These are phyloP conservation scores for Trichoderma gamsii DNA, from an alignment of 495 filamentous ascomycete species.

Conservation along the genomic window DNA sequence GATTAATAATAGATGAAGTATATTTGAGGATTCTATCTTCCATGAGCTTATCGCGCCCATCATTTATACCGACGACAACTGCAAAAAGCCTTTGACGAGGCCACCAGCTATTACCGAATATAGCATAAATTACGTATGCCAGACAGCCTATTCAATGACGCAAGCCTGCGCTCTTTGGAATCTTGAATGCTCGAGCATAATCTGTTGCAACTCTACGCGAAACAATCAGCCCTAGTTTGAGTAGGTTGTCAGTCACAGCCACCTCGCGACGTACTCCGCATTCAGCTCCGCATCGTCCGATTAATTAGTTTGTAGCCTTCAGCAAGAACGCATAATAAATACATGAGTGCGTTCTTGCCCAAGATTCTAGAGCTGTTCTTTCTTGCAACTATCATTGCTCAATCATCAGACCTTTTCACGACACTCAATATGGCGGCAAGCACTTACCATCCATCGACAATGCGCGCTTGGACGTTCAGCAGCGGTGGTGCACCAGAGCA, in stretches of 20 bases:
- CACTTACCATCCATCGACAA: not conserved
- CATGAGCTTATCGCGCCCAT: not conserved
- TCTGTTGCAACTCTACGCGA: not conserved
- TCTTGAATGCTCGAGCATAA: not conserved
- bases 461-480: not conserved
- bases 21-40: not conserved
- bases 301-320: not conserved
- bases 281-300: not conserved
- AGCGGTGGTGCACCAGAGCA: not conserved
- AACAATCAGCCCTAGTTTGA: not conserved
- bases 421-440: not conserved
- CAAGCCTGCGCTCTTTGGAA: not conserved
- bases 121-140: not conserved
- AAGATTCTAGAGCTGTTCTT: not conserved
- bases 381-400: not conserved
- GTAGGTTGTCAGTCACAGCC: not conserved
- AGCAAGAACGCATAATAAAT: not conserved
- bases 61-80: not conserved
- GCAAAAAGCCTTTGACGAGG: not conserved
- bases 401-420: not conserved
- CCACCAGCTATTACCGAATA: not conserved
- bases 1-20: not conserved
- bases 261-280: not conserved
- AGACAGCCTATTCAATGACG: not conserved
- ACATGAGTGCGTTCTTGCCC: not conserved